Evolutionary conservation across 768 basidiomycete species (phyloP), one percentile per base, ranked within the genome.

Genomic region (Cyathus striatus): DNA sequence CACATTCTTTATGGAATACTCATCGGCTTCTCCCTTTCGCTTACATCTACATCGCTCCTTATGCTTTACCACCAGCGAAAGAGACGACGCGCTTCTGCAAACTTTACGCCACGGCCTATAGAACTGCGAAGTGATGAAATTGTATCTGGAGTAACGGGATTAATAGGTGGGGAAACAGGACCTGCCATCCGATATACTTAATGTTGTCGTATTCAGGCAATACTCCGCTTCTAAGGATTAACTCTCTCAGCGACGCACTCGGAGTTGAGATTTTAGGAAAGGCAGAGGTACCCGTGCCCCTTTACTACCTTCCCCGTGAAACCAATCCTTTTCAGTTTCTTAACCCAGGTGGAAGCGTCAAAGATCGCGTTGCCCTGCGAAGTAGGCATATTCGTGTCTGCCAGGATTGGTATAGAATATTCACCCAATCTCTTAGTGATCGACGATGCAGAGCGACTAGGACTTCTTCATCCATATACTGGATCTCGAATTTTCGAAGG

Each of bases 261-360:
- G 92, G 92, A 16, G 86, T 96, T 5, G 93, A 98, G 56, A 93
- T 99, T 51, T 71, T 98, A 7, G 94, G 90, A 10, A 98, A 98
- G 65, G 91, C 91, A 9, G 94, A 97, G 74, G 93, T 90, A 44
- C 37, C 26, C n/a, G 26, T 39, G 33, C 23, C 12, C 35, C 6
- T 12, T 23, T 23, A 37, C 32, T 12, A 18, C 17, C 4, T 18
- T 4, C n/a, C 22, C 23, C n/a, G n/a, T n/a, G n/a, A n/a, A 20
- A 30, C 40, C 26, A 23, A 42, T 41, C 27, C 39, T 21, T 43
- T 24, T 36, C 26, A 98, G 91, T 99, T 85, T 58, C 59, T 98
- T 46, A 99, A 99, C 62, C 95, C 96, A 1, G 95, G 95, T 20
- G 96, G 96, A 30, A 97, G 94, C 42, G 88, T 97, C 39, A 99